Conservation (phyloP, 345 rosid species). For the Hypericum androsaemum region DNA sequence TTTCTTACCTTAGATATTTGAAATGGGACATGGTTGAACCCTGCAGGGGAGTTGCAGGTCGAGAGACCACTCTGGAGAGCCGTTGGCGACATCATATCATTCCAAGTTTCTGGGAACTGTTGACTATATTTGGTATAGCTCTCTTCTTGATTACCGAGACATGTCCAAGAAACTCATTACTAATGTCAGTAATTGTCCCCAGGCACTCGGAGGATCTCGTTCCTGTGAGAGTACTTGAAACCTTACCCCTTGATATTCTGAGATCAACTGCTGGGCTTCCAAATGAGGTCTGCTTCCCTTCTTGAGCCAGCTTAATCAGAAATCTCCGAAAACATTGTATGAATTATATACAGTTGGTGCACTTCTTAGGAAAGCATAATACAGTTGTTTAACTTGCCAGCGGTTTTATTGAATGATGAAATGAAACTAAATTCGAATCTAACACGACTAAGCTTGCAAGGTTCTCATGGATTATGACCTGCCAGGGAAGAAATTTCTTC, state of each 20-base stretch:
- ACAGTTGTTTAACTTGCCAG: too few species aligned
- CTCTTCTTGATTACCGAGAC: too few species aligned
- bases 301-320: too few species aligned
- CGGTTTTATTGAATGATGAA: too few species aligned
- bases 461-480: too few species aligned
- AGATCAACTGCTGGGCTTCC: conserved; percentile 67
- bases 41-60: conserved; percentile 50
- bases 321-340: too few species aligned
- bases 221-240: conserved; percentile 84
- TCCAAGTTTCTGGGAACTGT: conserved; percentile 83
- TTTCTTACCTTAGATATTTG: too few species aligned
- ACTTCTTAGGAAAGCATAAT: too few species aligned
- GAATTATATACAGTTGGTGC: too few species aligned
- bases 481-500: too few species aligned
- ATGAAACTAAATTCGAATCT: too few species aligned
- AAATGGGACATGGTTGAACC: conserved; percentile 6
- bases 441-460: too few species aligned
- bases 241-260: conserved; percentile 55
- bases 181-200: conserved; percentile 17
- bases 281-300: conserved; percentile 39
- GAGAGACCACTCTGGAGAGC: conserved; percentile 68
- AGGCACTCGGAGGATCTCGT: conserved; percentile 74
- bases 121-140: conserved; percentile 75
- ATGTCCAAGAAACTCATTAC: not conserved
- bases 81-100: conserved; percentile 87